Evolutionary conservation across 2,329 filamentous ascomycete genomes (phyloP), one percentile per base, ranked within the genome.

Genomic region (Hirsutella thompsonii): DNA sequence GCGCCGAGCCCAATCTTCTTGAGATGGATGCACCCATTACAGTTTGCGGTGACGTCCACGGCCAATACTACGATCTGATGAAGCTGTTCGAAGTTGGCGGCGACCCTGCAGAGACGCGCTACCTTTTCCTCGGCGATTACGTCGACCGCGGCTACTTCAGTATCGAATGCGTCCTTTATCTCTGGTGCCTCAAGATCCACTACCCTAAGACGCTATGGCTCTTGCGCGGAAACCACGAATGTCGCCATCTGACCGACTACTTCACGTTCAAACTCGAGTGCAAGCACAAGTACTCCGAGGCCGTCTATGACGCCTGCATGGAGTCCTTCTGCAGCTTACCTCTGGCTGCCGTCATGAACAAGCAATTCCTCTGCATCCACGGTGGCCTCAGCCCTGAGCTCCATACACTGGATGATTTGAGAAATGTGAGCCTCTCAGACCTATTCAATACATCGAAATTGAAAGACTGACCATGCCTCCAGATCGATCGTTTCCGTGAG

Each of bases 11-110:
- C 49, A 98, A 96, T 63, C 71, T 98, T 49, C 74, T 98, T 51
- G 92, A 98, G 71, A 98, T 98, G 92, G 92, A 98, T 63, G 92
- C 92, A 33, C 92, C 92, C 46, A 98, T 98, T 58, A 98, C 92
- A 9, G 92, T 98, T 39, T 98, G 92, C 56, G 92, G 92, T 59
- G 92, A 98, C 57, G 89, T 98, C 41, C 92, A 98, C 64, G 92
- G 92, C 51, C 92, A 98, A 67, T 98, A 96, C 69, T 98, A 94
- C 63, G 92, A 98, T 63, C 67, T 98, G 58, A 98, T 98, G 92
- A 98, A 98, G 72, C 74, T 98, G 28, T 98, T 98, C 56, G 92
- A 98, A 64, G 92, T 98, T 39, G 92, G 92, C 50, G 92, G 92
- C 49, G 92, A 98, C 62, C 92, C 92, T 33, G 79, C 90, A 41